These are phyloP conservation scores for Sungouiozyma intestinalis DNA, from an alignment of 805 yeast species.

Conservation along the genomic window DNA sequence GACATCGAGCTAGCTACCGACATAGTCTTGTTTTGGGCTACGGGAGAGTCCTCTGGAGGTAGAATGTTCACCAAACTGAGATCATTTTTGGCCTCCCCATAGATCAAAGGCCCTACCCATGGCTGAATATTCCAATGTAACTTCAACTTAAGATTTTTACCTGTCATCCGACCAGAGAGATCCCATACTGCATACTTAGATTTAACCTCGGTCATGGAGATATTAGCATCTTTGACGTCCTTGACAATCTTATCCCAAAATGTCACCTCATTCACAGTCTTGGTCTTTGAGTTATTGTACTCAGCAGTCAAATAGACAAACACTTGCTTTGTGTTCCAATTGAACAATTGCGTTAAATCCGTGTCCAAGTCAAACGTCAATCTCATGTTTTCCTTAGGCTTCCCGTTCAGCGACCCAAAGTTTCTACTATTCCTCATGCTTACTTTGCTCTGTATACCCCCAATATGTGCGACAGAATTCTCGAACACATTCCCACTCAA, in stretches of 20 bases:
- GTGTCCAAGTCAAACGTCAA: constrained; percentile 61
- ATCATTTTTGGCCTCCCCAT: constrained; percentile 43
- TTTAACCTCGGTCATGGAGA: constrained; percentile 42
- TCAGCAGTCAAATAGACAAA: constrained; percentile 85
- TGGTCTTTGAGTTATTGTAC: constrained; percentile 40
- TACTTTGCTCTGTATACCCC: constrained; percentile 31
- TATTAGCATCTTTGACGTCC: constrained; percentile 43
- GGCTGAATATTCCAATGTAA: constrained; percentile 94
- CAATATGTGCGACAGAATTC: constrained; percentile 30
- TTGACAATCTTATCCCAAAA: constrained; percentile 85
- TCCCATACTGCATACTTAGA: constrained; percentile 88
- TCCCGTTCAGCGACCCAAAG: constrained; percentile 57
- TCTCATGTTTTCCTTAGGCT: constrained; percentile 67
- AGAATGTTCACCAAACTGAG: constrained; percentile 3
- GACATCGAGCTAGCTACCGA: too few relatives aligned
- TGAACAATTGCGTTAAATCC: constrained; percentile 73
- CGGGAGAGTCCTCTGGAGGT: background rate
- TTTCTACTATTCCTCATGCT: constrained; percentile 44
- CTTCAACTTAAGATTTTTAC: constrained; percentile 54
- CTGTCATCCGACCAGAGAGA: constrained; percentile 45
- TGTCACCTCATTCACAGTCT: constrained; percentile 55
- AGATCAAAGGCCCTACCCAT: constrained; percentile 66
- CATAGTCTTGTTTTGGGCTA: too few relatives aligned
- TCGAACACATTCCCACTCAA: constrained; percentile 32
- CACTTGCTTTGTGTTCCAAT: constrained; percentile 97